Percentiles rank a stretch among this genome's conserved stretches.
phyloP scores from a whole-genome alignment of 192 early-diverging fungal species.

The Umbelopsis sp. region DNA sequence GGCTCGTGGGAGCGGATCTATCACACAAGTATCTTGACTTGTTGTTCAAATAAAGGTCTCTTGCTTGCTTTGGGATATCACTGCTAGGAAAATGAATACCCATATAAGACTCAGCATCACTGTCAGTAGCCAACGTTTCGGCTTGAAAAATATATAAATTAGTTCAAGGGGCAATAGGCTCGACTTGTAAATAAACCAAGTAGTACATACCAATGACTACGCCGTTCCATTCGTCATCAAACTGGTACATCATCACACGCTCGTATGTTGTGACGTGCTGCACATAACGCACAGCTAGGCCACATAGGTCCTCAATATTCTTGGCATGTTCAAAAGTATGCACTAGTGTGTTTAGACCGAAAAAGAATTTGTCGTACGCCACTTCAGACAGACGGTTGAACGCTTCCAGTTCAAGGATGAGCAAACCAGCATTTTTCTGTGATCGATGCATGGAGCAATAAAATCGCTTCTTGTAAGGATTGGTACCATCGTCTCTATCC shows the following conservation, averaged over 20 bases:
- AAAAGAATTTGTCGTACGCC: slow-evolving; percentile 21
- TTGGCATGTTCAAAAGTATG: slow-evolving; percentile 20
- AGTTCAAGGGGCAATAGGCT: background rate
- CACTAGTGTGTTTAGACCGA: slow-evolving; percentile 7
- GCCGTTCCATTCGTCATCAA: slow-evolving; percentile 20
- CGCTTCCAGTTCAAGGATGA: slow-evolving; percentile 3
- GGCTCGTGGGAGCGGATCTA: background rate
- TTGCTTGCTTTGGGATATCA: slow-evolving; percentile 24
- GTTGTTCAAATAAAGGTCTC: slow-evolving; percentile 12
- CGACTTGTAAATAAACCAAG: background rate
- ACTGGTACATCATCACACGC: slow-evolving; percentile 24
- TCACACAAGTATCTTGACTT: slow-evolving; percentile 10
- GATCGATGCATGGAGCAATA: slow-evolving; percentile 17
- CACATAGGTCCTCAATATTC: slow-evolving; percentile 1
- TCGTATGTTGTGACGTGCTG: slow-evolving; percentile 14
- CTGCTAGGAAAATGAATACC: slow-evolving; percentile 14
- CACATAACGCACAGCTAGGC: slow-evolving; percentile 6
- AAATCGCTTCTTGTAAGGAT: slow-evolving; percentile 8
- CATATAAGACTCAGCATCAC: slow-evolving; percentile 16
- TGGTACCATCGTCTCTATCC: background rate
- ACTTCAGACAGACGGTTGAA: slow-evolving; percentile 5
- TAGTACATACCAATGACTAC: slow-evolving; percentile 8
- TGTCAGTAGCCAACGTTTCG: background rate
- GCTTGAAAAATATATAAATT: background rate
- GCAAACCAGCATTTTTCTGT: background rate